Evolutionary conservation across 192 early-diverging fungal species (phyloP), one percentile per base, ranked within the genome.

Genomic region (Tieghemiomyces parasiticus): DNA sequence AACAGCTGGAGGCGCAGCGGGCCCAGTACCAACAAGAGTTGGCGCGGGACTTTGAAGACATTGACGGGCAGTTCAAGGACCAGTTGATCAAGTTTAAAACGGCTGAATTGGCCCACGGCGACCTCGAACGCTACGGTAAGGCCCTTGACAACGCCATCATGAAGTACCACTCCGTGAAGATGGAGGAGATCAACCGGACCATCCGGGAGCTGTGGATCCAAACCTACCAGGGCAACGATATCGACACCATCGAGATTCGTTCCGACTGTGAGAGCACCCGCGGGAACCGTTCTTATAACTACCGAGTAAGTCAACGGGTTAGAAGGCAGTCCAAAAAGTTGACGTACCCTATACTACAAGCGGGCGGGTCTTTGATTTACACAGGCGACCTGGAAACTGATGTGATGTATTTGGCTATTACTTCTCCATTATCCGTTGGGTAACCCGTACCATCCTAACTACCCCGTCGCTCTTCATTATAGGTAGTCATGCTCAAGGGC

Each of bases 141-240:
- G 91, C 91, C 4, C 71, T 99, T 9, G 86, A 92, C 54, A 69
- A 71, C 24, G 86, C 87, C 1, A 92, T 99, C 63, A 88, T 93
- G 80, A 78, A 78, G 51, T 94, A 85, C 64, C 96, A 99, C 65
- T 76, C 88, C 31, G 63, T 84, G 55, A 96, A 97, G 65, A 99
- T 99, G 93, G 82, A 90, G 38, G 92, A 96, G 68, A 81, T 99
- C 60, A 99, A 99, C 71, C 86, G 89, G 69, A 87, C 89, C 52
- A 99, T 99, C 64, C 81, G 84, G 19, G 94, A 99, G 61, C 74
- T 99, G 31, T 99, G 96, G 96, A 77, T 82, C 16, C 91, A 91
- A 58, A 96, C 94, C 0, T 99, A 99, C 74, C 85, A 82, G 61
- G 96, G 96, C 24, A 83, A 76, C 55, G 96, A 99, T 65, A 97